phyloP scores from a whole-genome alignment of 306 rosid species.

The Mimosa pudica region DNA sequence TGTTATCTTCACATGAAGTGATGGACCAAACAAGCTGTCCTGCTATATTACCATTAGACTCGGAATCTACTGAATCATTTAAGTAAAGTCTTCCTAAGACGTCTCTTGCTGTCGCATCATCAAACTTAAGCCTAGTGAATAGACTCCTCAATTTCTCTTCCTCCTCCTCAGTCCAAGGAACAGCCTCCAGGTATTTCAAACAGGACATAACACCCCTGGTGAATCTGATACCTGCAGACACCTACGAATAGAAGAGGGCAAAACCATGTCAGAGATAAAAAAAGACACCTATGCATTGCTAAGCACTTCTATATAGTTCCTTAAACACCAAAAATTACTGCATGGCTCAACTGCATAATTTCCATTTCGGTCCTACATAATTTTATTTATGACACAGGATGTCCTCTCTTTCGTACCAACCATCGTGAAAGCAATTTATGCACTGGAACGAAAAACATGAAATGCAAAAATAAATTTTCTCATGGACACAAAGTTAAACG shows the following conservation, averaged over 20 bases:
- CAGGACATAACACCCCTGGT: slow-evolving; percentile 15
- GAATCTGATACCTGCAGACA: slow-evolving; percentile 10
- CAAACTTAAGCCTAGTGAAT: slow-evolving; percentile 10
- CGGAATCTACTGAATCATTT: slow-evolving; percentile 12
- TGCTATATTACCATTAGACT: not conserved
- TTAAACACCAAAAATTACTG: not conserved
- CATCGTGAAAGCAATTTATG: not conserved
- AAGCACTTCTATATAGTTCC: not conserved
- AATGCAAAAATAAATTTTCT: not conserved
- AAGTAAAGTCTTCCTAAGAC: slow-evolving; percentile 8
- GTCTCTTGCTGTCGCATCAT: slow-evolving; percentile 13
- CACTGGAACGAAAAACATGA: not conserved
- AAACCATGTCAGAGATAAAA: slow-evolving; percentile 6
- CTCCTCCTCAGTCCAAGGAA: slow-evolving; percentile 28
- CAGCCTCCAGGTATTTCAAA: slow-evolving; percentile 25
- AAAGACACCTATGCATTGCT: not conserved
- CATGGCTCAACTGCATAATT: not conserved
- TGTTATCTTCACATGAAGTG: slow-evolving; percentile 12
- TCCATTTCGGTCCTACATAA: not conserved
- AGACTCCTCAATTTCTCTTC: slow-evolving; percentile 19
- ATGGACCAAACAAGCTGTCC: slow-evolving; percentile 20
- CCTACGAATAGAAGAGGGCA: not conserved
- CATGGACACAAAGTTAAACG: not conserved
- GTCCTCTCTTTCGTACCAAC: not conserved
- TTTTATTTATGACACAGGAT: not conserved